A percentile compares a stretch with the other conserved stretches of the same genome.
These are phyloP conservation scores for Cutaneotrichosporon sp. DNA, from an alignment of 1,284 basidiomycete species.

Conservation along the genomic window DNA sequence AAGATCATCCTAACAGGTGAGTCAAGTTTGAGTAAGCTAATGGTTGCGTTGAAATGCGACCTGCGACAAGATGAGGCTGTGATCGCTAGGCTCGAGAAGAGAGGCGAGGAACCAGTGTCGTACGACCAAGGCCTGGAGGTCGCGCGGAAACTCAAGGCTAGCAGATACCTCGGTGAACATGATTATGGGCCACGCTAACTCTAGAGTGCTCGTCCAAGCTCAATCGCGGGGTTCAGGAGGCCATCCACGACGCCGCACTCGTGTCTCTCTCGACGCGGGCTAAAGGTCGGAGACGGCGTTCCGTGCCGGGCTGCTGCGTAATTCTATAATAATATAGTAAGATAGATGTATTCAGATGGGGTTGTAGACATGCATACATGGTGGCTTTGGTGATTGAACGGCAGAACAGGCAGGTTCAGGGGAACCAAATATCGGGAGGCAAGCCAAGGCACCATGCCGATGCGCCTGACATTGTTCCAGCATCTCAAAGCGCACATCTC, in stretches of 20 bases:
- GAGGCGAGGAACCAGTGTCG: conserved; percentile 65
- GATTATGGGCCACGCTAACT: neutral
- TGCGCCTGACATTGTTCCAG: too few relatives aligned
- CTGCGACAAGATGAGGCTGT: conserved; percentile 73
- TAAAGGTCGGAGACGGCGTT: neutral
- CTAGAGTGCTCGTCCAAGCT: conserved; percentile 94
- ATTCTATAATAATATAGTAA: conserved; percentile 1
- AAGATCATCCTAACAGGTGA: conserved; percentile 86
- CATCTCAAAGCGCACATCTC: too few relatives aligned
- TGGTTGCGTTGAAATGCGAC: conserved; percentile 86
- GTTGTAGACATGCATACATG: neutral
- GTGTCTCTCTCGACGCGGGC: conserved; percentile 63
- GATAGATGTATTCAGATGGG: neutral
- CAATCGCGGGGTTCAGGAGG: conserved; percentile 87
- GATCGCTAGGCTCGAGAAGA: conserved; percentile 61
- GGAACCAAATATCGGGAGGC: too few relatives aligned
- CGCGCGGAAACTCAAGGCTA: conserved; percentile 85
- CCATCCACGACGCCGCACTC: conserved; percentile 83
- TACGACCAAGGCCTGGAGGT: conserved; percentile 87
- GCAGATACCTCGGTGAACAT: conserved; percentile 74
- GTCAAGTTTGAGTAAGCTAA: conserved; percentile 41
- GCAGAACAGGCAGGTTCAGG: neutral
- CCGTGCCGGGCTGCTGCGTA: neutral
- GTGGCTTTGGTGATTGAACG: neutral
- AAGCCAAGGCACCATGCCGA: too few relatives aligned